Percentiles rank a stretch among this genome's conserved stretches.
phyloP scores from a whole-genome alignment of 257 asterid species.

The Solanum pennellii region DNA sequence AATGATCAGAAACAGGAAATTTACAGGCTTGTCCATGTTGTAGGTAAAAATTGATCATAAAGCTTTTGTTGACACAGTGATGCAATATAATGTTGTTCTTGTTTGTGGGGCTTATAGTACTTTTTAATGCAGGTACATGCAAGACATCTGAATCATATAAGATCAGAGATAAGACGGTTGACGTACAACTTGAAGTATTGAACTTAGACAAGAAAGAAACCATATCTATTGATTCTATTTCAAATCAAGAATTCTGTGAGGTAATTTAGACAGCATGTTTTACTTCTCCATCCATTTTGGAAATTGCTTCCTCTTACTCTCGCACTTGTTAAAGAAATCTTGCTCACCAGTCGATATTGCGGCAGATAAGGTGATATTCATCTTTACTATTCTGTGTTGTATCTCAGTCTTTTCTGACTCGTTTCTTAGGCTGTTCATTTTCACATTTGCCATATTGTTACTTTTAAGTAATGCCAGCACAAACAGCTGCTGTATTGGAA shows the following conservation, averaged over 20 bases:
- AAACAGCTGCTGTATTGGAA: not conserved
- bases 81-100: not conserved
- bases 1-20: conserved; percentile 69
- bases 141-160: conserved; percentile 60
- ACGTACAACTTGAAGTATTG: conserved; percentile 74
- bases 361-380: not conserved
- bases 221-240: conserved; percentile 56
- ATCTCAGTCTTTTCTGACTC: not conserved
- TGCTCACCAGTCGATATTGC: not conserved
- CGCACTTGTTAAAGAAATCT: not conserved
- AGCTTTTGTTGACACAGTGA: not conserved
- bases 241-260: conserved; percentile 80
- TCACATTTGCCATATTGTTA: not conserved
- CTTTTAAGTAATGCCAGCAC: not conserved
- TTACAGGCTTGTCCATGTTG: conserved; percentile 89
- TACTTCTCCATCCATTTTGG: not conserved
- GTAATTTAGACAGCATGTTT: conserved; percentile 19
- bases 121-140: conserved; percentile 46
- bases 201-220: conserved; percentile 75
- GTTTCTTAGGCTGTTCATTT: not conserved
- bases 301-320: not conserved
- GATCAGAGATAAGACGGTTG: conserved; percentile 60
- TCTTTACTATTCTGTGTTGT: not conserved
- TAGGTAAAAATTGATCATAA: conserved; percentile 40
- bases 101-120: not conserved